Evolutionary conservation across 192 early-diverging fungal genomes (phyloP), one percentile per base, ranked within the genome.

Genomic region (Cetraspora pellucida): DNA sequence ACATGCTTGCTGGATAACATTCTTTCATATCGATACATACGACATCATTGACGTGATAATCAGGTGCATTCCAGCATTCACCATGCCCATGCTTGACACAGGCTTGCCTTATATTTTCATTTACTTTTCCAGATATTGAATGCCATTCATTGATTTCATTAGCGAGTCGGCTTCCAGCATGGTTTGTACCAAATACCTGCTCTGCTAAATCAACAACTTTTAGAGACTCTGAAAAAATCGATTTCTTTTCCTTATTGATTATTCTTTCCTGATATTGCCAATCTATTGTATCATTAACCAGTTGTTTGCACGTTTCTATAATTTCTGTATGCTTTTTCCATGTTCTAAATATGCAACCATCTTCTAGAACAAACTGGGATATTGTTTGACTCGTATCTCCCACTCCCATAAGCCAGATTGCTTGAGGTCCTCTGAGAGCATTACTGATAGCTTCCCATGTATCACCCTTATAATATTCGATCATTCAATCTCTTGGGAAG

Each of bases 151-250:
- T 72, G 50, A 72, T 72, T 13, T 72, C 71, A 21, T 37, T 58
- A 1, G 31, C 71, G 57, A 72, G 52, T 57, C 21, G 6, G 30
- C 30, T 13, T 72, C 30, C 30, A 28, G 54, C 54, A 72, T 72
- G 52, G 13, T 58, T 72, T 16, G 37, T 28, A 9, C 52, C 71
- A 72, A 72, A 72, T 44, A 72, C 71, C 30, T 72, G 71, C n/a
- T 72, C 71, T 37, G 71, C 52, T 58, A 72, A 72, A 11, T 72
- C 71, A 72, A 72, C 71, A 58, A 72, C 21, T 58, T 72, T 72
- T 3, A 72, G 52, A 3, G 71, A 72, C 57, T 72, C 52, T 58
- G 43, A 21, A n/a, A 11, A 43, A 0, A 21, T 5, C 31, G 0
- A 11, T 28, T 72, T 72, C 44, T n/a, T 72, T 72, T 72, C 28